phyloP scores from a whole-genome alignment of 306 rosid species.

The Betula pendula region DNA sequence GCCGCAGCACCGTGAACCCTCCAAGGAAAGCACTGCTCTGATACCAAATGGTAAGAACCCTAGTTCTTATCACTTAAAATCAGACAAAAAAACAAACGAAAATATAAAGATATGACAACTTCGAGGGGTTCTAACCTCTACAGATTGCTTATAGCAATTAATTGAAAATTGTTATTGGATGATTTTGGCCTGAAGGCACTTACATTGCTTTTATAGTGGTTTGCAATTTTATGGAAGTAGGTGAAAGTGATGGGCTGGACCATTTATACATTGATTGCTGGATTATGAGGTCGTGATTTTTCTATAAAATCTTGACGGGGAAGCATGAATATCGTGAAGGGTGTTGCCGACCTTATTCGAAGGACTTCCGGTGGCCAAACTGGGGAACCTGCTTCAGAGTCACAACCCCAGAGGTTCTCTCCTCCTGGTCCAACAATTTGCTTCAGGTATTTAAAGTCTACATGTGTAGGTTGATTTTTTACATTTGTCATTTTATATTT shows the following conservation, averaged over 20 bases:
- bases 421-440: conserved; percentile 77
- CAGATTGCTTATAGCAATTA: too few species aligned
- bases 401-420: conserved; percentile 59
- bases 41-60: too few species aligned
- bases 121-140: too few species aligned
- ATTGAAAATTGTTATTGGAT: too few species aligned
- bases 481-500: neutral
- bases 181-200: too few species aligned
- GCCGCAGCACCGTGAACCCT: too few species aligned
- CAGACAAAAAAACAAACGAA: too few species aligned
- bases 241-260: conserved; percentile 45
- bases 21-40: too few species aligned
- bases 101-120: too few species aligned
- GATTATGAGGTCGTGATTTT: conserved; percentile 40
- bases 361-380: conserved; percentile 74
- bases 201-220: too few species aligned
- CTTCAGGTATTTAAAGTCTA: conserved; percentile 59
- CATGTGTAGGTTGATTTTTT: neutral
- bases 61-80: too few species aligned
- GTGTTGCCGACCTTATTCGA: conserved; percentile 94
- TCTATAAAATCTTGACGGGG: conserved; percentile 30
- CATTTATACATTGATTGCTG: conserved; percentile 18
- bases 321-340: conserved; percentile 95
- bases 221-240: conserved; percentile 3
- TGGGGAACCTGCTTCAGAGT: conserved; percentile 57